Percentiles rank a stretch among this genome's conserved stretches.
Conservation (phyloP, 345 rosid species). For the Eucalyptus polybractea region DNA sequence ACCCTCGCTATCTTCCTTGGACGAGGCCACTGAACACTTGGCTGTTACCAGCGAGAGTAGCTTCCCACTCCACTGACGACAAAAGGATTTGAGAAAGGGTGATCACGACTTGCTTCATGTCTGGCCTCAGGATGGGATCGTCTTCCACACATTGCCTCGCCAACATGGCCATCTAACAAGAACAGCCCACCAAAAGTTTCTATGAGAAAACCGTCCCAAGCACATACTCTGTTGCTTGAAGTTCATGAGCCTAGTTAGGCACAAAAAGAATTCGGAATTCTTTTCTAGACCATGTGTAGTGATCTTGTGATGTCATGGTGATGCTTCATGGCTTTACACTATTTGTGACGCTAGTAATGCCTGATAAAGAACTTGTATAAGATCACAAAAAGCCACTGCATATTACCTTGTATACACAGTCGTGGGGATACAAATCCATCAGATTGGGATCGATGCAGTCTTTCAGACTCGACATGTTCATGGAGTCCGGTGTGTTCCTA, state of each 20-base stretch:
- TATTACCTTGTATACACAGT: constrained; percentile 83
- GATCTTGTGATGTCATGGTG: background rate
- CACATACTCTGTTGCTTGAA: background rate
- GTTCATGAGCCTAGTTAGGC: background rate
- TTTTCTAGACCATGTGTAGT: background rate
- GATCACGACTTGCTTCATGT: constrained; percentile 94
- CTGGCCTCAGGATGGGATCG: constrained; percentile 83
- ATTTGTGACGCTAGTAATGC: background rate
- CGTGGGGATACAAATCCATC: constrained; percentile 90
- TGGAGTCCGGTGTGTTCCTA: constrained; percentile 54
- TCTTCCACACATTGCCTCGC: constrained; percentile 93
- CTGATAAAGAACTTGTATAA: background rate
- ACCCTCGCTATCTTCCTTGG: constrained; percentile 58
- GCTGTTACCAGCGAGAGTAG: constrained; percentile 94
- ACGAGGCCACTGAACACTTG: constrained; percentile 97
- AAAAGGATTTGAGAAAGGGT: constrained; percentile 78
- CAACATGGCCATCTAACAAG: constrained; percentile 58
- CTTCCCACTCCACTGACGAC: constrained; percentile 97
- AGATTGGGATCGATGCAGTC: constrained; percentile 62
- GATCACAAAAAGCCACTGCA: background rate
- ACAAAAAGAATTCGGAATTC: background rate
- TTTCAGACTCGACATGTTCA: constrained; percentile 61
- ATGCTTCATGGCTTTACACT: background rate
- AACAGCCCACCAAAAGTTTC: background rate
- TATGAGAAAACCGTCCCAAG: background rate